phyloP scores from a whole-genome alignment of 2,329 filamentous ascomycete genomes.

The Xylariales sp. region DNA sequence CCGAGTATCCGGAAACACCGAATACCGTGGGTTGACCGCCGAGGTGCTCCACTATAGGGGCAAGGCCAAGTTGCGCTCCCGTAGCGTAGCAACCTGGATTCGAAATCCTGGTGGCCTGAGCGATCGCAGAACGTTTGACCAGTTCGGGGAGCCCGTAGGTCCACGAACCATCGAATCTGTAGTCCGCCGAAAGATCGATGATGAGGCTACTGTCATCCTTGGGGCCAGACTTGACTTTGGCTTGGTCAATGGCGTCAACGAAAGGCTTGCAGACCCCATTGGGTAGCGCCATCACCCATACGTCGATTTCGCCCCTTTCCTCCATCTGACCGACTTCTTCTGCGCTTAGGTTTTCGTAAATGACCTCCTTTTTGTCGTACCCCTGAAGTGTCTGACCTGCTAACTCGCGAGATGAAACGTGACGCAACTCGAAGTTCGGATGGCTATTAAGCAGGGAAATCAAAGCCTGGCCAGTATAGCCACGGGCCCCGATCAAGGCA shows the following conservation, averaged over 20 bases:
- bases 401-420: conserved; percentile 56
- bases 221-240: conserved; percentile 45
- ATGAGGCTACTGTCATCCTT: conserved; percentile 63
- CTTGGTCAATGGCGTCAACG: conserved; percentile 79
- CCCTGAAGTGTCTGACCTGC: conserved; percentile 81
- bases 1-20: conserved; percentile 89
- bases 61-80: conserved; percentile 82
- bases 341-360: conserved; percentile 82
- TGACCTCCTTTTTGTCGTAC: conserved; percentile 86
- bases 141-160: conserved; percentile 89
- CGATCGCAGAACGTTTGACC: conserved; percentile 69
- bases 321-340: conserved; percentile 87
- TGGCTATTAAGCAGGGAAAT: conserved; percentile 79
- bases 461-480: conserved; percentile 89
- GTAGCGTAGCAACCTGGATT: conserved; percentile 97
- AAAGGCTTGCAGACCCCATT: conserved; percentile 94
- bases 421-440: conserved; percentile 11
- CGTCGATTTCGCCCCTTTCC: conserved; percentile 79
- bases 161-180: conserved; percentile 82
- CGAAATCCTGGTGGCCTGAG: conserved; percentile 73
- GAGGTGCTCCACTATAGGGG: conserved; percentile 72
- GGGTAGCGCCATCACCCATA: conserved; percentile 95
- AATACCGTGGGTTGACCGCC: conserved; percentile 79
- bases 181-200: conserved; percentile 93
- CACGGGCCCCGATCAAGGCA: conserved; percentile 84